Conservation (phyloP, 352 stramenopile species). For the Thalassiosira livingstoniorum region DNA sequence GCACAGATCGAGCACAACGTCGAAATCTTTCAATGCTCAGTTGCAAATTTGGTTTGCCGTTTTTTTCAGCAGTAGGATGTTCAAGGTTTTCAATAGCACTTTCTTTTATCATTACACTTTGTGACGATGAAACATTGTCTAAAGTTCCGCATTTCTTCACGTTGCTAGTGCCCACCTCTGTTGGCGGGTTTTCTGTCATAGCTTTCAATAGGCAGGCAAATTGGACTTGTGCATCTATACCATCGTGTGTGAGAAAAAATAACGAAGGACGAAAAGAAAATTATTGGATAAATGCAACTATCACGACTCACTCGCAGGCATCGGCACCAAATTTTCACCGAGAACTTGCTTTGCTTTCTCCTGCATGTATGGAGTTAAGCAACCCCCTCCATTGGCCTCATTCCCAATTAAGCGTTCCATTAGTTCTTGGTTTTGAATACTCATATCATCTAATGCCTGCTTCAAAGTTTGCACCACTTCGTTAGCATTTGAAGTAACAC, state of each 20-base stretch:
- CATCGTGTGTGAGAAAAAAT: too few relatives aligned
- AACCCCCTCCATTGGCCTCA: slow-evolving; percentile 3
- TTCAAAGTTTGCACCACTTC: slow-evolving; percentile 31
- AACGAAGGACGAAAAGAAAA: too few relatives aligned
- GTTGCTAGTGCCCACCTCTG: background rate
- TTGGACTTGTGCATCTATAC: slow-evolving; percentile 42
- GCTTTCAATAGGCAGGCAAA: slow-evolving; percentile 45
- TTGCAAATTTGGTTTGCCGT: background rate
- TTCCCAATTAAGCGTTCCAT: slow-evolving; percentile 12
- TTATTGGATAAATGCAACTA: too few relatives aligned
- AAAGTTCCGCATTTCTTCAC: background rate
- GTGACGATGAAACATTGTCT: background rate
- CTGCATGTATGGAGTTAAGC: slow-evolving; percentile 35
- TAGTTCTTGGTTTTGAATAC: slow-evolving; percentile 40
- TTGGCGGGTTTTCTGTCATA: slow-evolving; percentile 21
- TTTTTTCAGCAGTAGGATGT: background rate
- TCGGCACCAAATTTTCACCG: slow-evolving; percentile 38
- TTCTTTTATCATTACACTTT: too few relatives aligned
- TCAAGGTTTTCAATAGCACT: background rate
- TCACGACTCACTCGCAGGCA: too few relatives aligned
- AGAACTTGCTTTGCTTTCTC: slow-evolving; percentile 42
- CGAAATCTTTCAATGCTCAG: background rate
- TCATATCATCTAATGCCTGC: slow-evolving; percentile 30
- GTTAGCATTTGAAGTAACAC: slow-evolving; percentile 11
- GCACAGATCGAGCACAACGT: background rate